Base-by-base conservation (phyloP, 495 filamentous ascomycete genomes). In the Sporormia fimetaria region DNA sequence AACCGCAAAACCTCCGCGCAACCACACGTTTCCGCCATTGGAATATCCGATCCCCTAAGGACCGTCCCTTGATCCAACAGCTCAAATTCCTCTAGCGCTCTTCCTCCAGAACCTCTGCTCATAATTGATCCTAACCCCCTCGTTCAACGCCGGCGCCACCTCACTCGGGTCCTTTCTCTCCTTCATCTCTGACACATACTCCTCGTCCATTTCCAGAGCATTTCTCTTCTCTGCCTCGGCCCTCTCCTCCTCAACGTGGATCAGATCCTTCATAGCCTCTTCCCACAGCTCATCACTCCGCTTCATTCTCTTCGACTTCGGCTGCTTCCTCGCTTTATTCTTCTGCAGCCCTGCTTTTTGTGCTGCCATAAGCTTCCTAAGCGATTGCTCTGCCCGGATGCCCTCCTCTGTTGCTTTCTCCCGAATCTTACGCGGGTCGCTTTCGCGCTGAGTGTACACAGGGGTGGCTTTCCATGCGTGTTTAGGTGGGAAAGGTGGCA, bases 331-430 rank as follows among this genome's bases (percentile, higher is more conserved):
- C 36, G 16, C 38, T 27, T 31, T 45, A 22, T 34, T 24, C 24
- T 44, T 48, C 51, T 56, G 44, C 29, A 55, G 30, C 10, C 55
- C 57, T 16, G 35, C 27, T 52, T 71, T 60, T 32, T 61, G 44
- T 15, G 64, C 63, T 11, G 54, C 57, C 26, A 80, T 72, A 31
- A 87, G 62, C 49, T 75, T 78, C 26, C 83, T 67, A 38, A 87
- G 55, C 15, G 80, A 80, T 45, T 82, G 74, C 61, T 87, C 82
- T 1, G 78, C 82, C 41, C 80, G 61, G 21, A 81, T 65, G 15
- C 81, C 80, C 50, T 83, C 77, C 56, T 81, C 72, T 3, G 80
- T 81, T 3, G 80, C 80, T 18, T 65, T 70, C 56, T 87, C 82
- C 10, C 82, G 67, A 37, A 87, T 78, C 55, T 73, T 74, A 30